Conservation (phyloP, 139 green algal genomes). For the Tetratostichococcus sp. region DNA sequence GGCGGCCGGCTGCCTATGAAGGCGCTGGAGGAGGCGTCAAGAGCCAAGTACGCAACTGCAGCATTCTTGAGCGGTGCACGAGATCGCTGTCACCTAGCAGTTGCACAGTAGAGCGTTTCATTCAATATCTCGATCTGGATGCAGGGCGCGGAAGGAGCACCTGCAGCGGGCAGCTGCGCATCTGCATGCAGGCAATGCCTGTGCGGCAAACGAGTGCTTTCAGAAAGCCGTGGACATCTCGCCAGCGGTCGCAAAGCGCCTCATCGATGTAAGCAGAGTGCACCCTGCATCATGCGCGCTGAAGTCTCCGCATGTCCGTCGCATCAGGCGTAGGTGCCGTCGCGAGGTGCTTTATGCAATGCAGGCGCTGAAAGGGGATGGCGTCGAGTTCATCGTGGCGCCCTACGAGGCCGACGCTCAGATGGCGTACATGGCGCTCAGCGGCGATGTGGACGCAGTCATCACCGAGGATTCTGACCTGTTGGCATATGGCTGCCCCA, state of each 20-base stretch:
- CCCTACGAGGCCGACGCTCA: conserved; percentile 97
- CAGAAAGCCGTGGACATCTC: conserved; percentile 83
- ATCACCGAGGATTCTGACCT: conserved; percentile 97
- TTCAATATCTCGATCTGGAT: not conserved
- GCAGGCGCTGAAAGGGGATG: conserved; percentile 57
- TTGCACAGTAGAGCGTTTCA: too few species aligned
- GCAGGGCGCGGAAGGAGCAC: conserved; percentile 51
- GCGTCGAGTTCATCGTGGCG: conserved; percentile 83
- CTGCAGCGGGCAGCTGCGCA: conserved; percentile 47
- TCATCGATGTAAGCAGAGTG: conserved; percentile 55
- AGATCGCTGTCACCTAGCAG: too few species aligned
- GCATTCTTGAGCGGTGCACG: too few species aligned
- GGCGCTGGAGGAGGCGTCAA: conserved; percentile 68
- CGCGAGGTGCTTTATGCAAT: too few species aligned
- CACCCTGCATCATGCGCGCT: too few species aligned
- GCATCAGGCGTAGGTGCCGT: too few species aligned
- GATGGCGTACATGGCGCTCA: conserved; percentile 82
- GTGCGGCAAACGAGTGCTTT: conserved; percentile 81
- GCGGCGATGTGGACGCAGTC: conserved; percentile 74
- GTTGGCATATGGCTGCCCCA: conserved; percentile 88
- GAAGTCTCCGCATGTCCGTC: too few species aligned
- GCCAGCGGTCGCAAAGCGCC: conserved; percentile 68
- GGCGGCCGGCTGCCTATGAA: conserved; percentile 89
- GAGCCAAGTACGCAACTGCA: conserved; percentile 36
- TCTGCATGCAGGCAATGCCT: conserved; percentile 62